A percentile compares a stretch with the other conserved stretches of the same genome.
These are phyloP conservation scores for Puccinia coronata DNA, from an alignment of 1,284 basidiomycete species.

Conservation along the genomic window DNA sequence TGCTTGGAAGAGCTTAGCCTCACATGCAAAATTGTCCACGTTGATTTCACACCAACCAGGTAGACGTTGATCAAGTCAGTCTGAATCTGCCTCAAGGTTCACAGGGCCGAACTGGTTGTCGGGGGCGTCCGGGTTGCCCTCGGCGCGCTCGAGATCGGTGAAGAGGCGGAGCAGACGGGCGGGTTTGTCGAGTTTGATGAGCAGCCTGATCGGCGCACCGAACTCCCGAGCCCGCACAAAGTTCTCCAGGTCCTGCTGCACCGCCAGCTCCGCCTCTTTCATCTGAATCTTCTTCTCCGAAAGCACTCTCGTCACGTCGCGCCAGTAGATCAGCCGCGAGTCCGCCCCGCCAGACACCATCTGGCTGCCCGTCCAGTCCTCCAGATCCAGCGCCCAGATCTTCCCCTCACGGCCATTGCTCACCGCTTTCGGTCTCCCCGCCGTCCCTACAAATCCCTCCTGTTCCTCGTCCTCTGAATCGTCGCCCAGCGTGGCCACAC, in stretches of 20 bases:
- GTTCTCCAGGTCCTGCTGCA: slow-evolving; percentile 95
- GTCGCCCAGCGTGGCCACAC: slow-evolving; percentile 84
- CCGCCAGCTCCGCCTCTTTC: slow-evolving; percentile 71
- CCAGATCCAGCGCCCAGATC: slow-evolving; percentile 89
- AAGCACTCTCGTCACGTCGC: slow-evolving; percentile 81
- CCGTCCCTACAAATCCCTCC: slow-evolving; percentile 59
- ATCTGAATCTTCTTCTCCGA: slow-evolving; percentile 71
- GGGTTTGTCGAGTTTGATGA: slow-evolving; percentile 88
- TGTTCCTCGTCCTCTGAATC: slow-evolving; percentile 73
- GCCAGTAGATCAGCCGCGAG: slow-evolving; percentile 88
- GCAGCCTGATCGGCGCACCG: slow-evolving; percentile 82
- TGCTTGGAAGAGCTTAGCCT: background rate
- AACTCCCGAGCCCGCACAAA: slow-evolving; percentile 86
- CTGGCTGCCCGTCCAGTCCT: slow-evolving; percentile 69
- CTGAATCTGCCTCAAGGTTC: slow-evolving; percentile 16
- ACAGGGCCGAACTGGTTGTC: background rate
- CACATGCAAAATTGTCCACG: slow-evolving; percentile 32
- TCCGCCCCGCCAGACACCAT: slow-evolving; percentile 93
- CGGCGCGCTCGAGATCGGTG: slow-evolving; percentile 61
- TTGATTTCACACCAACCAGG: too few relatives aligned
- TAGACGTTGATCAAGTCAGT: slow-evolving; percentile 31
- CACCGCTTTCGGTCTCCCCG: slow-evolving; percentile 9
- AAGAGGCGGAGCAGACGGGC: slow-evolving; percentile 82
- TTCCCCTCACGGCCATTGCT: slow-evolving; percentile 57
- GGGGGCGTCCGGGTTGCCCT: background rate